These are phyloP conservation scores for Castanea crenata DNA, from an alignment of 306 rosid genomes.

Conservation along the genomic window DNA sequence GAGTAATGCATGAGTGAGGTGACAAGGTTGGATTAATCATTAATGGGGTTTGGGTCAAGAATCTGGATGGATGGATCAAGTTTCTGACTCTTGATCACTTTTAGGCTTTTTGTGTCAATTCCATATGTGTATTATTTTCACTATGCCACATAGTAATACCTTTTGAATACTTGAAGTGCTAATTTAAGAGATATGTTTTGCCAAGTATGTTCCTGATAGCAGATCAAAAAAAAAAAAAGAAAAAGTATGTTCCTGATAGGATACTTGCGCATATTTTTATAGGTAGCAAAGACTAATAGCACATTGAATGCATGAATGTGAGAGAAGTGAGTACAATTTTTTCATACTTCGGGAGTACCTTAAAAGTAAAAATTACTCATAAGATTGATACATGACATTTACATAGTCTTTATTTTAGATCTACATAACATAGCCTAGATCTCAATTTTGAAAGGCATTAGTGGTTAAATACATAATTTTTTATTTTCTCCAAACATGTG, in stretches of 20 bases:
- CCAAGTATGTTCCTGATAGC: too few species aligned
- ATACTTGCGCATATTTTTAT: neutral
- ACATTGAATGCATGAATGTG: neutral
- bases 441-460: neutral
- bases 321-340: rapidly evolving
- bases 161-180: neutral
- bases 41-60: neutral
- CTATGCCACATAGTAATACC: neutral
- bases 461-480: neutral
- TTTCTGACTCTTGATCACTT: too few species aligned
- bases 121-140: neutral
- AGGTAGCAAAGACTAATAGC: neutral
- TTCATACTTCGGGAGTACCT: too few species aligned
- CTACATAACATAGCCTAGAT: neutral
- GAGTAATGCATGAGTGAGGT: neutral
- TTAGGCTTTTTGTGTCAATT: neutral
- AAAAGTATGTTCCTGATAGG: neutral
- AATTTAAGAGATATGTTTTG: neutral
- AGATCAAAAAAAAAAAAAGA: neutral
- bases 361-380: too few species aligned
- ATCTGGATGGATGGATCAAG: too few species aligned
- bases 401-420: too few species aligned
- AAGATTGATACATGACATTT: too few species aligned
- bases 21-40: too few species aligned
- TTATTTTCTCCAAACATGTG: too few species aligned